Evolutionary conservation across 2,329 filamentous ascomycete species (phyloP).

Genomic region (Ophiostoma perfectum): DNA sequence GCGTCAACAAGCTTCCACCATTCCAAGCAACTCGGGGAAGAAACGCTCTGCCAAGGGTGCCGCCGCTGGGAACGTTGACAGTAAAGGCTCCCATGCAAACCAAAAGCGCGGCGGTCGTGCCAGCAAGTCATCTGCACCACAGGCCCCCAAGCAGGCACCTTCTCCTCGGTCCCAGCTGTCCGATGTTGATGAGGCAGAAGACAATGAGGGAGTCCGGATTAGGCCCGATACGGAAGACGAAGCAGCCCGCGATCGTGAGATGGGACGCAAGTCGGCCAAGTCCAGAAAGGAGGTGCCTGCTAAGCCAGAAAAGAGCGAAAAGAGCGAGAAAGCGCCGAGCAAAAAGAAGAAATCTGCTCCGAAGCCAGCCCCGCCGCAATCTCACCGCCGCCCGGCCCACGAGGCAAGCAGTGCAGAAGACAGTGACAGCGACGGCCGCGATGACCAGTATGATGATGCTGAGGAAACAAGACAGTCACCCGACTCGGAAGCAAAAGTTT

Average conservation of each 20-base stretch:
- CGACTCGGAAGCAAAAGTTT: constrained; percentile 3
- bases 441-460: constrained; percentile 4
- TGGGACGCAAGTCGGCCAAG: background rate
- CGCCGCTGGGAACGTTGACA: background rate
- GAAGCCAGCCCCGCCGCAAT: background rate
- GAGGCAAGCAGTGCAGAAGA: background rate
- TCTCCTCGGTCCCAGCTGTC: background rate
- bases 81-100: background rate
- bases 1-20: background rate
- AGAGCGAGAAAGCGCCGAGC: background rate
- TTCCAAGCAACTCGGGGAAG: constrained; percentile 14
- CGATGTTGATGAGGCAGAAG: constrained; percentile 8
- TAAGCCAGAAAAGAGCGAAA: background rate
- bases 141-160: background rate
- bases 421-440: background rate
- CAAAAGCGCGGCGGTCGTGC: background rate
- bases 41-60: background rate
- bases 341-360: background rate
- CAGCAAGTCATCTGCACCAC: constrained; percentile 5
- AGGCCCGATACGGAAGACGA: background rate
- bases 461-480: background rate
- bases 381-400: constrained; percentile 5
- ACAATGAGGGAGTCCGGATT: background rate
- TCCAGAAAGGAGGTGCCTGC: background rate
- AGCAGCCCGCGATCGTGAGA: background rate